phyloP scores from a whole-genome alignment of 2,329 filamentous ascomycete genomes.

The Neofusicoccum parvum region DNA sequence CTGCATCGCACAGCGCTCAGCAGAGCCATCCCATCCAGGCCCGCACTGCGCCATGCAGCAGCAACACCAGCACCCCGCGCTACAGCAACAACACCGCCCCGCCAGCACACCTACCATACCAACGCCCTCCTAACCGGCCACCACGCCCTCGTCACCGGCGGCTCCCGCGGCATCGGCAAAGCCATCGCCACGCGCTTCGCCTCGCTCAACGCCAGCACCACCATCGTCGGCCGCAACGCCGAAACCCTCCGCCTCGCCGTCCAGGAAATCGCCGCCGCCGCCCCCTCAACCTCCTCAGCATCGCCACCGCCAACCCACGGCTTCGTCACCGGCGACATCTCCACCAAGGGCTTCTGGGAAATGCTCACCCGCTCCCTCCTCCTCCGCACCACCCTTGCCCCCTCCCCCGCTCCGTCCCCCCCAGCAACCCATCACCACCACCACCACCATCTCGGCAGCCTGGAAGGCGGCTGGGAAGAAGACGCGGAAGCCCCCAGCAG shows the following conservation, averaged over 20 bases:
- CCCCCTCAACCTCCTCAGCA: background rate
- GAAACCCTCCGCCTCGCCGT: conserved; percentile 23
- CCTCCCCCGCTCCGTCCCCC: background rate
- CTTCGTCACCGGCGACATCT: conserved; percentile 34
- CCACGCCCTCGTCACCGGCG: conserved; percentile 42
- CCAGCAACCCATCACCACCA: background rate
- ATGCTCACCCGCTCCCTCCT: background rate
- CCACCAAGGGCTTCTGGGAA: conserved; percentile 31
- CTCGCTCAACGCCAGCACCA: conserved; percentile 30
- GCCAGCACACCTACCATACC: background rate
- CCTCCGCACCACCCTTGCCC: background rate
- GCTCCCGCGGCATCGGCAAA: conserved; percentile 42
- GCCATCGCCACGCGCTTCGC: conserved; percentile 40
- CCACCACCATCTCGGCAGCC: conserved; percentile 40
- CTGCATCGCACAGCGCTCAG: background rate
- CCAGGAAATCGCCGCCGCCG: background rate
- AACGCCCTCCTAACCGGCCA: conserved; percentile 1
- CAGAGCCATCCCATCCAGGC: background rate
- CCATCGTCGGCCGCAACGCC: conserved; percentile 35
- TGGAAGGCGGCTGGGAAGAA: no score
- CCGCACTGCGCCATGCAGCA: background rate
- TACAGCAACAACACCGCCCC: background rate
- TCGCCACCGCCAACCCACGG: conserved; percentile 1
- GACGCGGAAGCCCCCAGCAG: no score
- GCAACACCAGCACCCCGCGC: background rate